Conservation (phyloP, 257 asterid species). For the Solanum arcanum region DNA sequence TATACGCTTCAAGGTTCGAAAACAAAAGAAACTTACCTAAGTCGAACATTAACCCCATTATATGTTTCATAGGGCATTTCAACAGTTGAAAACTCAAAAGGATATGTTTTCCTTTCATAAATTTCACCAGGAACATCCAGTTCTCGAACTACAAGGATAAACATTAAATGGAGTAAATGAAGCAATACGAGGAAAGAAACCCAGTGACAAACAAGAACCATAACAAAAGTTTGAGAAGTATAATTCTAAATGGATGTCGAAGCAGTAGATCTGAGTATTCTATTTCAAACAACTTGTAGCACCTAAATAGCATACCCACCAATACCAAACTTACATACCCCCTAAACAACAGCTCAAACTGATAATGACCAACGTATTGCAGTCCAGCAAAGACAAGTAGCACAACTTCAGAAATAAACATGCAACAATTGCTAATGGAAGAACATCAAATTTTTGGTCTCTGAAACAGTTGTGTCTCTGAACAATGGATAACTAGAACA, state of each 20-base stretch:
- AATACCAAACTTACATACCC: background rate
- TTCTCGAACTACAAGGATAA: constrained; percentile 53
- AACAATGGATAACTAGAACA: background rate
- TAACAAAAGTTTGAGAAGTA: background rate
- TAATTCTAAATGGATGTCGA: background rate
- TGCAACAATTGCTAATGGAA: background rate
- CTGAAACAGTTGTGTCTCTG: background rate
- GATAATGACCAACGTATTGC: background rate
- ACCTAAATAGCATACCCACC: background rate
- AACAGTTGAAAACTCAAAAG: constrained; percentile 96
- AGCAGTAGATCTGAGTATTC: background rate
- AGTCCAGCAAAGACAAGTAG: background rate
- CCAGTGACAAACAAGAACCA: background rate
- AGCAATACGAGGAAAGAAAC: background rate
- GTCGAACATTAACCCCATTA: constrained; percentile 88
- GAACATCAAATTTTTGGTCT: background rate
- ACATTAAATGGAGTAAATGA: background rate
- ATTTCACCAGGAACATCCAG: constrained; percentile 94
- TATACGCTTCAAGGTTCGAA: background rate
- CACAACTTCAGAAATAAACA: background rate
- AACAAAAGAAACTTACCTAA: constrained; percentile 47
- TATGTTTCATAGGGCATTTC: constrained; percentile 98
- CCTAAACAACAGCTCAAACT: background rate
- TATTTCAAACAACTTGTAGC: background rate
- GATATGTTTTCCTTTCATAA: constrained; percentile 84